Conservation (phyloP, 192 early-diverging fungal species). For the Dispira simplex region DNA sequence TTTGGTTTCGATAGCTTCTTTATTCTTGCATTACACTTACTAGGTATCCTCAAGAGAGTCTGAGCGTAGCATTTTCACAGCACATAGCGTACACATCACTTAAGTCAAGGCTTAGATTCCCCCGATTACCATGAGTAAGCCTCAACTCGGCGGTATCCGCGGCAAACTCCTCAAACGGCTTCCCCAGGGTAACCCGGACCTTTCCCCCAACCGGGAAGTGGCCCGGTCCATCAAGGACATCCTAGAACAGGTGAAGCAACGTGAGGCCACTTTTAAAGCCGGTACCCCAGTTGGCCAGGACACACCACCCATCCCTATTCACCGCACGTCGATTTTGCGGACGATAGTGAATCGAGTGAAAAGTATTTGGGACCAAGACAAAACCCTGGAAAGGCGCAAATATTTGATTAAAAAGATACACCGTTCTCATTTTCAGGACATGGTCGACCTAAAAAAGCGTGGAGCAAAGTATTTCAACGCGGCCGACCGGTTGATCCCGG, state of each 20-base stretch:
- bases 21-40: too few relatives aligned
- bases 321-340: constrained; percentile 13
- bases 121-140: neutral
- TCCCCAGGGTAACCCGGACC: neutral
- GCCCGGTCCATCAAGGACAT: neutral
- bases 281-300: constrained; percentile 27
- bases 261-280: constrained; percentile 18
- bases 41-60: too few relatives aligned
- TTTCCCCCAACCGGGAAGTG: constrained; percentile 7
- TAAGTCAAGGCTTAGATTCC: neutral
- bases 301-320: constrained; percentile 16
- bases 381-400: constrained; percentile 27
- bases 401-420: constrained; percentile 26
- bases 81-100: too few relatives aligned
- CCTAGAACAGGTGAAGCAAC: neutral
- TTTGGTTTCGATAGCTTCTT: too few relatives aligned
- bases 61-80: too few relatives aligned
- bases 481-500: constrained; percentile 19
- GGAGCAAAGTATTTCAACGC: constrained; percentile 30
- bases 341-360: constrained; percentile 19
- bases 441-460: constrained; percentile 28
- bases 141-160: neutral
- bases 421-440: constrained; percentile 29
- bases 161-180: neutral
- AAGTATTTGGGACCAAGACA: constrained; percentile 25